Evolutionary conservation across 305 asterid genomes (phyloP).

Genomic region (Fraxinus angustifolia): DNA sequence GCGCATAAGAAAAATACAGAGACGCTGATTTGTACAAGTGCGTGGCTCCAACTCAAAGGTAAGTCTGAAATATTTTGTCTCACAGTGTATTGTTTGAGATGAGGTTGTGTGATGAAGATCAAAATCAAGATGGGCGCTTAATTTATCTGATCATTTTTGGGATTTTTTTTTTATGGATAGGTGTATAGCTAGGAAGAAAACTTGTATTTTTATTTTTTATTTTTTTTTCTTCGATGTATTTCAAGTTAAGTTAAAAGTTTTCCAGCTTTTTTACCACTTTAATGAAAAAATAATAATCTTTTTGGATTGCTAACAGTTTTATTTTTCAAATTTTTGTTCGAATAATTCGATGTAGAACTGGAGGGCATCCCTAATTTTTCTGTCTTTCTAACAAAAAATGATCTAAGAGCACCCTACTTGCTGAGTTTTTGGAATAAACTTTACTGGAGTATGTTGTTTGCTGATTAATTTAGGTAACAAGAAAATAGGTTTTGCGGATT

Average conservation of each 20-base stretch:
- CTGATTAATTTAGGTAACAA: not conserved
- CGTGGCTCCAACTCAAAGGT: conserved; percentile 21
- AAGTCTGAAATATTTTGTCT: not conserved
- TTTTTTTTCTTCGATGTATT: not conserved
- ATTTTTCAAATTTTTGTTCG: not conserved
- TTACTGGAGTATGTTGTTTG: not conserved
- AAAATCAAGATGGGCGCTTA: not conserved
- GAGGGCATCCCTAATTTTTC: not conserved
- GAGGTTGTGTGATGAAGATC: conserved; percentile 3
- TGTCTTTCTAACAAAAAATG: not conserved
- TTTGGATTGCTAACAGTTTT: not conserved
- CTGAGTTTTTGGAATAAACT: conserved; percentile 10
- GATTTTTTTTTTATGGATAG: not conserved
- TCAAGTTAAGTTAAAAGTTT: not conserved
- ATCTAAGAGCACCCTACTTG: not conserved
- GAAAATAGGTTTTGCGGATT: not conserved
- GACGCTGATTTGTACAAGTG: not conserved
- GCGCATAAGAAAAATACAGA: not conserved
- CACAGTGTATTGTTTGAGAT: conserved; percentile 1
- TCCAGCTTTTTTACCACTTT: not conserved
- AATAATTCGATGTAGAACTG: not conserved
- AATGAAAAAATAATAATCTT: not conserved
- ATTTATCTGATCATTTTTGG: not conserved
- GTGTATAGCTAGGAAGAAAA: not conserved
- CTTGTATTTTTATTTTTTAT: not conserved